A percentile compares a stretch with the other conserved stretches of the same genome.
Evolutionary conservation across 306 rosid species (phyloP).

Genomic region (Lathyrus sativus): DNA sequence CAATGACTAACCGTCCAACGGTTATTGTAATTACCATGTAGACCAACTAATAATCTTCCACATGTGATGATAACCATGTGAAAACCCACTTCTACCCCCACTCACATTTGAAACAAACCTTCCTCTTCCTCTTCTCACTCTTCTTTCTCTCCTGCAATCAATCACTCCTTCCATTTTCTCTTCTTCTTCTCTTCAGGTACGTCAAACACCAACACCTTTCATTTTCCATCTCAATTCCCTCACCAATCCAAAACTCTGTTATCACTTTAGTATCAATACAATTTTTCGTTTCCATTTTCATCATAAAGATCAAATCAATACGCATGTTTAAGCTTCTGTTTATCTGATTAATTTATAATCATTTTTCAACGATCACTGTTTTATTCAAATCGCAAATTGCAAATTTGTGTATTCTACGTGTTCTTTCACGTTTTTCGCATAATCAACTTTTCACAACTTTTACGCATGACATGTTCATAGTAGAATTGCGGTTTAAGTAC

Average conservation of each 20-base stretch:
- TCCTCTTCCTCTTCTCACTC: not conserved
- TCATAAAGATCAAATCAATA: not conserved
- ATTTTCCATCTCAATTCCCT: not conserved
- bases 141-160: not conserved
- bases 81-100: constrained; percentile 28
- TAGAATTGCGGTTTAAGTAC: constrained; percentile 8
- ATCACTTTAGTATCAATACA: too few relatives aligned
- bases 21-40: not conserved
- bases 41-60: not conserved
- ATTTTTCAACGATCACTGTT: not conserved
- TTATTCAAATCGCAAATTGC: not conserved
- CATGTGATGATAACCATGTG: not conserved
- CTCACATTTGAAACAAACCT: not conserved
- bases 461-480: not conserved
- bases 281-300: not conserved
- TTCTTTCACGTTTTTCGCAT: not conserved
- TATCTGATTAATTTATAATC: not conserved
- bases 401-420: not conserved
- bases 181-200: constrained; percentile 18
- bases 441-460: not conserved
- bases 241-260: not conserved
- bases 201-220: not conserved
- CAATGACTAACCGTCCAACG: not conserved
- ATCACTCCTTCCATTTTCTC: not conserved
- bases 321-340: not conserved